These are phyloP conservation scores for Ganoderma meredithae DNA, from an alignment of 1,284 basidiomycete species.

Conservation along the genomic window DNA sequence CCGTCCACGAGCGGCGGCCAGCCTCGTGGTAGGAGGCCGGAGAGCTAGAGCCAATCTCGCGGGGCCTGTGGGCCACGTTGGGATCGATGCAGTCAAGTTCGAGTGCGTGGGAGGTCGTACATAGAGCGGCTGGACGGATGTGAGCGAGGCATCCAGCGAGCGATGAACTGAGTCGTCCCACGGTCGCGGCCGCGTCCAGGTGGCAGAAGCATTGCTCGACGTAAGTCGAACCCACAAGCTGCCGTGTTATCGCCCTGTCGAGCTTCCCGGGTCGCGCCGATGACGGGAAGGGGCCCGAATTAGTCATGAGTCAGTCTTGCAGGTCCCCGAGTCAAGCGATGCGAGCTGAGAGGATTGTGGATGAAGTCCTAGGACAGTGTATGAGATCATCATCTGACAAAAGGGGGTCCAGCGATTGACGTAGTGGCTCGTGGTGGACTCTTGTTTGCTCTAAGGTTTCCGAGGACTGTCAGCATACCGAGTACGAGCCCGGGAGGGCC, in stretches of 20 bases:
- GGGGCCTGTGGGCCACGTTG: not conserved
- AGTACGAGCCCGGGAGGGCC: not conserved
- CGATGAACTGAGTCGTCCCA: not conserved
- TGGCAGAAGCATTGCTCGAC: not conserved
- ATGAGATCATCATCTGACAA: not conserved
- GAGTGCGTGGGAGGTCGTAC: not conserved
- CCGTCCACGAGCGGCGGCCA: not conserved
- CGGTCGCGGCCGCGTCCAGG: not conserved
- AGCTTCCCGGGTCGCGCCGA: not conserved
- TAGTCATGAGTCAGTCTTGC: not conserved
- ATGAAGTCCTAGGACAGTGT: not conserved
- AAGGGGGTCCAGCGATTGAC: not conserved
- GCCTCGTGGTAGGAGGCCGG: conserved; percentile 14
- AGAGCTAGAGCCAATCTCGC: conserved; percentile 16
- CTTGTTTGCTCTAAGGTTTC: conserved; percentile 5
- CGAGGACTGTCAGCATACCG: not conserved
- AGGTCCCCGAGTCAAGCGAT: not conserved
- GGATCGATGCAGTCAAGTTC: not conserved
- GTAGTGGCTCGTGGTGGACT: not conserved
- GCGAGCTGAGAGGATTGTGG: not conserved
- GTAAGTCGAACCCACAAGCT: not conserved
- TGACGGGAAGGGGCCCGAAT: not conserved
- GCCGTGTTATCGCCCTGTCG: not conserved
- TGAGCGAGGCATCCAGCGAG: not conserved
- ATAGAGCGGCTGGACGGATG: not conserved